A percentile compares a stretch with the other conserved stretches of the same genome.
phyloP scores from a whole-genome alignment of 805 yeast species.

The Spathaspora passalidarum region DNA sequence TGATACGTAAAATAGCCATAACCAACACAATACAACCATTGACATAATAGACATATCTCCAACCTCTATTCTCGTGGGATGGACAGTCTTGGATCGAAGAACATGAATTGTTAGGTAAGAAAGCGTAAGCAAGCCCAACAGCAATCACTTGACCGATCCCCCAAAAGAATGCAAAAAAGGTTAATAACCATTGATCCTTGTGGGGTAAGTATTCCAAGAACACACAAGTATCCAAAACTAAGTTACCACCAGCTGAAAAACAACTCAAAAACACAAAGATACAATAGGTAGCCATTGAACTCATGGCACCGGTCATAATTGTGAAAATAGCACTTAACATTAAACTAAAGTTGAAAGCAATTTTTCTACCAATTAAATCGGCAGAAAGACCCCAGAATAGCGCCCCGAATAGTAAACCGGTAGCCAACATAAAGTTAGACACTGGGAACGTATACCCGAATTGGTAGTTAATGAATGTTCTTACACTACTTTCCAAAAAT shows the following conservation, averaged over 20 bases:
- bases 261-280: slow-evolving; percentile 44
- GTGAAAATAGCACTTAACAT: slow-evolving; percentile 48
- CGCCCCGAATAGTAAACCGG: slow-evolving; percentile 51
- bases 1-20: slow-evolving; percentile 33
- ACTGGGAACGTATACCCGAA: slow-evolving; percentile 23
- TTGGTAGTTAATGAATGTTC: slow-evolving; percentile 24
- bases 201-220: slow-evolving; percentile 53
- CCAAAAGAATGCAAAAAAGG: slow-evolving; percentile 55
- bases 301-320: slow-evolving; percentile 54
- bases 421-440: slow-evolving; percentile 25
- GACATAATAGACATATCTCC: slow-evolving; percentile 56
- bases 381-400: slow-evolving; percentile 56
- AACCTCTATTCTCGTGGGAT: slow-evolving; percentile 51
- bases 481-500: slow-evolving; percentile 20
- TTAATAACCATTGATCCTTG: slow-evolving; percentile 48
- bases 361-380: slow-evolving; percentile 52
- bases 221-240: slow-evolving; percentile 52
- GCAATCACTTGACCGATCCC: slow-evolving; percentile 60
- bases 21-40: slow-evolving; percentile 47
- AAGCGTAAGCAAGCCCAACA: slow-evolving; percentile 54
- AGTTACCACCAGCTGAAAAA: slow-evolving; percentile 55
- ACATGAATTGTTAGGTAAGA: slow-evolving; percentile 49
- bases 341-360: slow-evolving; percentile 50
- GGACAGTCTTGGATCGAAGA: slow-evolving; percentile 39
- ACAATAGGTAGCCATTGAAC: slow-evolving; percentile 47